Percentiles rank a stretch among this genome's conserved stretches.
Evolutionary conservation across 176 grass and related monocot species (phyloP).

Genomic region (Pontederia paniculata): DNA sequence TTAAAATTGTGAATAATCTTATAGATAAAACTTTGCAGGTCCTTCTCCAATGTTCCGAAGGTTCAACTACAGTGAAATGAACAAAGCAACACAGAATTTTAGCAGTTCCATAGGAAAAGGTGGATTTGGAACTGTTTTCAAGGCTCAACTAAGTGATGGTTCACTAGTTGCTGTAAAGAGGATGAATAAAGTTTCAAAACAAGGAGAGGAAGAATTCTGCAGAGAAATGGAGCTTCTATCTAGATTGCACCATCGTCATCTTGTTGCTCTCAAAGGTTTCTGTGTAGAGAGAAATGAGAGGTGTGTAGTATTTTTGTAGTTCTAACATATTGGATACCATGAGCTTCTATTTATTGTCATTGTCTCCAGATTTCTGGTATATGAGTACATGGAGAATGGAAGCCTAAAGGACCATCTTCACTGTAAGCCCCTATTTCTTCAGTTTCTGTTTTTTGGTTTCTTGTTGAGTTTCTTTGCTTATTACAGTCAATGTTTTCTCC

Average conservation of each 20-base stretch:
- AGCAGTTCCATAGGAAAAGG: conserved; percentile 84
- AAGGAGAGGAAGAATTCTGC: conserved; percentile 95
- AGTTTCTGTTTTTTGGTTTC: conserved; percentile 3
- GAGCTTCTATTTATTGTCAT: neutral
- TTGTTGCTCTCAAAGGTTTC: conserved; percentile 81
- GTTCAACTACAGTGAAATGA: conserved; percentile 71
- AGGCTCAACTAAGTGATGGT: conserved; percentile 69
- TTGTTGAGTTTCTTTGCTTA: conserved; percentile 6
- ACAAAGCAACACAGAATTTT: conserved; percentile 65
- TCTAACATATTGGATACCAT: neutral
- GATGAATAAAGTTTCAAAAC: conserved; percentile 93
- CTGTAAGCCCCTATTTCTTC: conserved; percentile 35
- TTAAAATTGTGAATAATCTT: conserved; percentile 5
- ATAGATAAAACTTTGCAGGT: conserved; percentile 35
- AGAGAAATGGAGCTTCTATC: conserved; percentile 90
- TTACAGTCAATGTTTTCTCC: neutral
- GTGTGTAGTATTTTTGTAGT: conserved; percentile 21
- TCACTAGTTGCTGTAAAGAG: conserved; percentile 65
- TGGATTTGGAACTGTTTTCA: conserved; percentile 92
- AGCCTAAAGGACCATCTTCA: conserved; percentile 95
- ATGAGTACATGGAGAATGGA: conserved; percentile 98
- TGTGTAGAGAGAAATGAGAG: conserved; percentile 87
- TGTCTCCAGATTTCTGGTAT: conserved; percentile 71
- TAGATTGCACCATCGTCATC: conserved; percentile 94
- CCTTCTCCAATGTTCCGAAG: conserved; percentile 81